Evolutionary conservation across 805 yeast species (phyloP).

Genomic region (Yarrowia sp.): DNA sequence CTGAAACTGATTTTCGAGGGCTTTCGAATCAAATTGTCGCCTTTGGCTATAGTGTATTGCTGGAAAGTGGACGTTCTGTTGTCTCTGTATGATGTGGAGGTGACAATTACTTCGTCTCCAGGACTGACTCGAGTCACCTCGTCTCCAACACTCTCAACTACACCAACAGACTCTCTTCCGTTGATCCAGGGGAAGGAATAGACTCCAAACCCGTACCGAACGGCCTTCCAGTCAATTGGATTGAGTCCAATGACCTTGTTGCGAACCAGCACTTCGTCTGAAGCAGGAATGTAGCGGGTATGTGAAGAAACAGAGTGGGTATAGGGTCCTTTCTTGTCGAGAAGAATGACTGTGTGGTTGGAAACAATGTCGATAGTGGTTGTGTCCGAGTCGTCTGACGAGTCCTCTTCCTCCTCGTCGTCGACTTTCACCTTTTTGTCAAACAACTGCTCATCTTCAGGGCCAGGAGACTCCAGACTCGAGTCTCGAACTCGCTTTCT

Average conservation of each 20-base stretch:
- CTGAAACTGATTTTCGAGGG: background rate
- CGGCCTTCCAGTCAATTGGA: conserved; percentile 39
- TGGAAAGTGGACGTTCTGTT: conserved; percentile 32
- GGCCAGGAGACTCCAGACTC: background rate
- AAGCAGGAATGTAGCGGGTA: conserved; percentile 6
- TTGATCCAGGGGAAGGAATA: conserved; percentile 39
- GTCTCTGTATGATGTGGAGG: conserved; percentile 17
- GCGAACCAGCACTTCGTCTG: conserved; percentile 34
- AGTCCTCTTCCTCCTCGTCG: background rate
- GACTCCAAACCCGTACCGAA: conserved; percentile 35
- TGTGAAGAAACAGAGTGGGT: conserved; percentile 8
- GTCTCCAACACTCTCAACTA: conserved; percentile 31
- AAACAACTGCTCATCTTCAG: conserved; percentile 15
- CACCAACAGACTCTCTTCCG: conserved; percentile 34
- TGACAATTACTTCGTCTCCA: conserved; percentile 27
- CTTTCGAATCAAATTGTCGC: conserved; percentile 7
- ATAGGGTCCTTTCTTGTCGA: conserved; percentile 24
- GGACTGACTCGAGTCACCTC: conserved; percentile 20
- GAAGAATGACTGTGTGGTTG: conserved; percentile 15
- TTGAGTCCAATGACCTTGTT: conserved; percentile 38
- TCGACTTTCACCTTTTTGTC: conserved; percentile 1
- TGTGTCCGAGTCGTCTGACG: conserved; percentile 5
- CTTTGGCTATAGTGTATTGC: conserved; percentile 21
- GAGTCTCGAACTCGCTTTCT: conserved; percentile 10
- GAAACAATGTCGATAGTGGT: background rate